Evolutionary conservation across 2,329 filamentous ascomycete species (phyloP).

Genomic region (Aureobasidium sp.): DNA sequence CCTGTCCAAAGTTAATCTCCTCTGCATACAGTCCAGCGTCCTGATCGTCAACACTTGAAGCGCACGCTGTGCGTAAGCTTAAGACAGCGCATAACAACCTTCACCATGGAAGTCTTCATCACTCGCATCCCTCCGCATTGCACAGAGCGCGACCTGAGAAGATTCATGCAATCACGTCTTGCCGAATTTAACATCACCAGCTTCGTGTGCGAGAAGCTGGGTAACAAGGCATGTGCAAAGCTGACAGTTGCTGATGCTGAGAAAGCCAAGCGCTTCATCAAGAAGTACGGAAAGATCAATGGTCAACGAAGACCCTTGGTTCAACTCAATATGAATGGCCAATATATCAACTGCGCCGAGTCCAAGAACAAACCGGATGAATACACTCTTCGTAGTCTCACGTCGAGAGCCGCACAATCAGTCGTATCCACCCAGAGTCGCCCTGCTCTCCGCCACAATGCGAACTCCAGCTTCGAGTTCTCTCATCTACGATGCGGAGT

Average conservation of each 20-base stretch:
- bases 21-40: not conserved
- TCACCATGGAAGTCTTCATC: constrained; percentile 43
- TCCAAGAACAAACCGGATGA: constrained; percentile 22
- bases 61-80: not conserved
- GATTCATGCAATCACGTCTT: constrained; percentile 36
- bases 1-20: not conserved
- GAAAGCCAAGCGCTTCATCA: constrained; percentile 40
- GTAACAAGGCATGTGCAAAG: constrained; percentile 35
- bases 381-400: constrained; percentile 23
- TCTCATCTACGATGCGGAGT: constrained; percentile 36
- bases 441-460: not conserved
- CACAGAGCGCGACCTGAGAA: constrained; percentile 37
- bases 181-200: constrained; percentile 33
- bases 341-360: constrained; percentile 17
- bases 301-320: constrained; percentile 16
- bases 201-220: constrained; percentile 40
- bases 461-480: constrained; percentile 28
- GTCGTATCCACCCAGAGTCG: not conserved
- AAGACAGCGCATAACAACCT: not conserved
- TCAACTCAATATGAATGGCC: constrained; percentile 13
- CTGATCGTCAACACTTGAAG: not conserved
- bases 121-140: constrained; percentile 35
- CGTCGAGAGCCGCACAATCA: constrained; percentile 20
- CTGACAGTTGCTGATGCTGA: constrained; percentile 40
- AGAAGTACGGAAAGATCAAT: constrained; percentile 24